Percentiles rank a stretch among this genome's conserved stretches.
Evolutionary conservation across 148 eudicot genomes (phyloP).

Genomic region (Vaccinium myrtillus): DNA sequence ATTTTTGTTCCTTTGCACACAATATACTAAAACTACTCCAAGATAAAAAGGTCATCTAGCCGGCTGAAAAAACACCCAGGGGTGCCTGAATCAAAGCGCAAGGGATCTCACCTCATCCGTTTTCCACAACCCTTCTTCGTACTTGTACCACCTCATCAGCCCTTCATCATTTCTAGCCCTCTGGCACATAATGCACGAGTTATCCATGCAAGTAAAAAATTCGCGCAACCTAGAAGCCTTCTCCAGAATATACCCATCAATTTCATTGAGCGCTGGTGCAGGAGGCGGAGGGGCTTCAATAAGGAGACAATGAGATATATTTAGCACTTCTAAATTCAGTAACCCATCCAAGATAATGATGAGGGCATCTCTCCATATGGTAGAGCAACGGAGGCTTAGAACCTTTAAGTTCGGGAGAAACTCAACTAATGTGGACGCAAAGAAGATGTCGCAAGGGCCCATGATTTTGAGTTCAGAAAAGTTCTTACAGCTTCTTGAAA

Average conservation of each 20-base stretch:
- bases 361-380: conserved; percentile 35
- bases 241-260: conserved; percentile 33
- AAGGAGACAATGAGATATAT: conserved; percentile 45
- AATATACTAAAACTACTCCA: not conserved
- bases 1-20: conserved; percentile 11
- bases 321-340: conserved; percentile 37
- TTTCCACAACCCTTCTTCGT: conserved; percentile 46
- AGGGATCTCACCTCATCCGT: conserved; percentile 44
- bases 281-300: conserved; percentile 33
- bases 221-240: conserved; percentile 34
- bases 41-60: not conserved
- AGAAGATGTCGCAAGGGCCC: conserved; percentile 35
- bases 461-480: conserved; percentile 45
- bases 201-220: conserved; percentile 35
- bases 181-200: conserved; percentile 41
- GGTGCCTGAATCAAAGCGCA: conserved; percentile 25
- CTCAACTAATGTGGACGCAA: conserved; percentile 29
- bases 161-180: conserved; percentile 41
- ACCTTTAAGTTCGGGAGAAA: conserved; percentile 42
- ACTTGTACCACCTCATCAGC: conserved; percentile 55
- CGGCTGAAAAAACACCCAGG: not conserved
- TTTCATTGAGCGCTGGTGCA: conserved; percentile 20
- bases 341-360: conserved; percentile 31
- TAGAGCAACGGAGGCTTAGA: conserved; percentile 45
- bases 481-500: conserved; percentile 43